Percentiles rank a stretch among this genome's conserved stretches.
Evolutionary conservation across 2,329 filamentous ascomycete species (phyloP).

Genomic region (Zopfia rhizophila): DNA sequence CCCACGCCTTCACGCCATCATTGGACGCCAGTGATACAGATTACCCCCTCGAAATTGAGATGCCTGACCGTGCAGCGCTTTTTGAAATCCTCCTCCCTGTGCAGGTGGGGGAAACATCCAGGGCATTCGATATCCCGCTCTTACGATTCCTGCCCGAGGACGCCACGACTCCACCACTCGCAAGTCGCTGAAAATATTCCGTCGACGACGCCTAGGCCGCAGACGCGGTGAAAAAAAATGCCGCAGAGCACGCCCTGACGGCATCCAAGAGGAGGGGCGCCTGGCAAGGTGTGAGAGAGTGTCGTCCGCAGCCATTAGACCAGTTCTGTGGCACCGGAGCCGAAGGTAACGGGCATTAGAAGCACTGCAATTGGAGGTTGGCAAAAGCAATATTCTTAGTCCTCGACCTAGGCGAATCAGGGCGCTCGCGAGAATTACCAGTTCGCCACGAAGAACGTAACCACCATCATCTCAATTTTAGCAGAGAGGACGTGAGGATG

Average conservation of each 20-base stretch:
- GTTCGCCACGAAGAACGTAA: no score
- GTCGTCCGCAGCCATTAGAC: background rate
- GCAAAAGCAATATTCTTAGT: no score
- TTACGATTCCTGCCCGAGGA: constrained; percentile 7
- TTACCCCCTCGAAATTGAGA: constrained; percentile 40
- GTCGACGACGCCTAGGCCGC: constrained; percentile 6
- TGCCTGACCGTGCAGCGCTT: constrained; percentile 19
- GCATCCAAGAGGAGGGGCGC: background rate
- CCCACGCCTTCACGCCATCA: constrained; percentile 3
- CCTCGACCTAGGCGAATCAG: no score
- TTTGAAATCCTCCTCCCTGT: constrained; percentile 2
- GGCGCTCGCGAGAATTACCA: background rate
- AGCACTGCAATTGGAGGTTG: background rate
- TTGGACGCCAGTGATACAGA: constrained; percentile 40
- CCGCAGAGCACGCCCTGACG: constrained; percentile 9
- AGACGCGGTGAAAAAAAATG: constrained; percentile 22
- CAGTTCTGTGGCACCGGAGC: constrained; percentile 8
- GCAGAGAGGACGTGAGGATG: no score
- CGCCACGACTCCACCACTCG: background rate
- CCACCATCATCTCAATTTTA: no score
- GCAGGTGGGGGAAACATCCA: constrained; percentile 8
- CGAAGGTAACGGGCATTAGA: background rate
- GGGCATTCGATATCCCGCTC: constrained; percentile 12
- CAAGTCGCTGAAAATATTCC: constrained; percentile 7
- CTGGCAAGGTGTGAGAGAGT: background rate